phyloP scores from a whole-genome alignment of 805 yeast genomes.

The Teunomyces stri region DNA sequence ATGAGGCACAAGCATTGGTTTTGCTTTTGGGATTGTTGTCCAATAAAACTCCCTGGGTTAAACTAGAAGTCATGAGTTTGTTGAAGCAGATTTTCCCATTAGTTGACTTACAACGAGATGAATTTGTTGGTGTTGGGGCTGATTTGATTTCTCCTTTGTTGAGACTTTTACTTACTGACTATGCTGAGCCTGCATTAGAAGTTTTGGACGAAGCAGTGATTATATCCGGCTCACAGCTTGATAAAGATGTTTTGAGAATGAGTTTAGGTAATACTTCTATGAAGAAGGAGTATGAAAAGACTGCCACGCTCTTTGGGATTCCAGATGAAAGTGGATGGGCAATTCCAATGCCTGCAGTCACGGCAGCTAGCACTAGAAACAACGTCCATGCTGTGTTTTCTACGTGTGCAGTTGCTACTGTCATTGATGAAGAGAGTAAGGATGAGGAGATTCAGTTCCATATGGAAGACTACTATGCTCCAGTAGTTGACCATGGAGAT shows the following conservation, averaged over 20 bases:
- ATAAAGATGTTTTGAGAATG: constrained; percentile 87
- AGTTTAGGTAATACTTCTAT: constrained; percentile 80
- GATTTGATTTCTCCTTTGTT: constrained; percentile 89
- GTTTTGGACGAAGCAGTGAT: constrained; percentile 82
- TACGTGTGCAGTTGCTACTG: constrained; percentile 58
- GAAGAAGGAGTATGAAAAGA: constrained; percentile 77
- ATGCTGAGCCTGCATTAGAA: constrained; percentile 83
- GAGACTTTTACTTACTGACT: constrained; percentile 75
- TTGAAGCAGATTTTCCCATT: constrained; percentile 72
- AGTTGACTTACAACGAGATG: constrained; percentile 73
- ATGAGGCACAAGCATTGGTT: constrained; percentile 70
- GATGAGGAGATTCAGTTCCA: constrained; percentile 51
- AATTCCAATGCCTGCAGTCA: constrained; percentile 89
- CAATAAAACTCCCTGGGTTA: constrained; percentile 77
- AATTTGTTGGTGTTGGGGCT: constrained; percentile 88
- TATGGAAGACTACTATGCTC: constrained; percentile 54
- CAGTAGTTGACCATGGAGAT: constrained; percentile 39
- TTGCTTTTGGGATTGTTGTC: constrained; percentile 75
- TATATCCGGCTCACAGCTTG: constrained; percentile 88
- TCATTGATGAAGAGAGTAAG: constrained; percentile 20
- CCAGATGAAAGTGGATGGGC: constrained; percentile 98
- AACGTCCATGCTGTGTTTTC: constrained; percentile 95
- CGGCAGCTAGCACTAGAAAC: constrained; percentile 83
- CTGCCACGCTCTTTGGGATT: constrained; percentile 89
- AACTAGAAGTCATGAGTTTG: constrained; percentile 72